Evolutionary conservation across 352 stramenopile genomes (phyloP), one percentile per base, ranked within the genome.

Genomic region (Phytophthora melonis): DNA sequence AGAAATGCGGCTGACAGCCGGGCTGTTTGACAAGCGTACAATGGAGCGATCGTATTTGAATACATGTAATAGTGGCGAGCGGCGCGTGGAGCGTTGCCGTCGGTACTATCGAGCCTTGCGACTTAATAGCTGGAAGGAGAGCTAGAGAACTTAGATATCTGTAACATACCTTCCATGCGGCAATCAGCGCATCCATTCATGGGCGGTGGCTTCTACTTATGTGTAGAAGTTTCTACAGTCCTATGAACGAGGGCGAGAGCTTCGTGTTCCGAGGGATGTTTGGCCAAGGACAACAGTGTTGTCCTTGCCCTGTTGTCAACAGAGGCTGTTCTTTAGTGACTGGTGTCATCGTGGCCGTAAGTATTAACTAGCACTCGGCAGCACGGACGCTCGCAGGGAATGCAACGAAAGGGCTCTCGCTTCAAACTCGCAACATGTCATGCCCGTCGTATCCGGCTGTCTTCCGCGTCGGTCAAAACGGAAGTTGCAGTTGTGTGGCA

Each of bases 401-500:
- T 16, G 39, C 39, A 18, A 45, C 39, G 39, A 45, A 45, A 45
- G 36, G 36, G 30, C 7, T 34, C 18, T 45, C 39, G 39, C 39
- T 18, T 3, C 11, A 52, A n/a, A 18, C 43, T 52, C 43, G 43
- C 49, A 55, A 30, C 21, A 55, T 55, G 43, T 23, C 43, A 23
- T 21, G 41, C 16, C 13, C 36, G 36, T 18, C 11, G 36, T 43
- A 14, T 5, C 36, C 36, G 5, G 14, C 13, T 45, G 39, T 45
- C 39, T 45, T 18, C 13, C 16, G 18, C 43, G 43, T 52, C 16
- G 43, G 43, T 19, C 16, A 52, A 52, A 30, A 55, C 49, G 19
- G 5, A 66, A 50, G 58, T 68, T 73, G 66, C 36, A 63, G 66
- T 73, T 68, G 25, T 63, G 58, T 73, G 66, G 39, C 58, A 73